phyloP scores from a whole-genome alignment of 345 rosid genomes.

The Erysimum cheiranthoides region DNA sequence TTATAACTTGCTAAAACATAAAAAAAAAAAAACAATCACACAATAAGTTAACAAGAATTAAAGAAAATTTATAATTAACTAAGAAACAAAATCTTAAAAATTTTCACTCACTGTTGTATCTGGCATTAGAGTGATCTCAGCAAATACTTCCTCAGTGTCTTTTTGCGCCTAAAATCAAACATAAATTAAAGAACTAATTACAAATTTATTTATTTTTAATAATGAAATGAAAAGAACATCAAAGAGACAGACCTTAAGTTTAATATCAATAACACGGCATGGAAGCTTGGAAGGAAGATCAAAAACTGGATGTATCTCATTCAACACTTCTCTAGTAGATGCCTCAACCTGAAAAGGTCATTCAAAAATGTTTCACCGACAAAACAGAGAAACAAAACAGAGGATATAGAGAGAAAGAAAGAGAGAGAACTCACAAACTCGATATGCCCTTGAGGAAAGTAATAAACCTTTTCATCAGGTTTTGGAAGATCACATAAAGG shows the following conservation, averaged over 20 bases:
- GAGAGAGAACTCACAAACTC: conserved; percentile 51
- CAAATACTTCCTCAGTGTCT: conserved; percentile 60
- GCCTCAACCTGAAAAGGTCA: too few relatives aligned
- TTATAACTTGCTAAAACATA: not conserved
- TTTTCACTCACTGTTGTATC: conserved; percentile 53
- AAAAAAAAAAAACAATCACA: not conserved
- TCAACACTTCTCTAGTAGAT: conserved; percentile 38
- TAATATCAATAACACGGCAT: conserved; percentile 55
- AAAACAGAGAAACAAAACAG: not conserved
- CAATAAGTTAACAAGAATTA: not conserved
- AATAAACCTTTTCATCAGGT: conserved; percentile 53
- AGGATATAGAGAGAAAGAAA: not conserved
- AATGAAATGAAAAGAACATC: not conserved
- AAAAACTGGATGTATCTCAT: conserved; percentile 55
- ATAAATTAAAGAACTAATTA: not conserved
- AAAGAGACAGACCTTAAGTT: conserved; percentile 48
- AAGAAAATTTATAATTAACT: not conserved
- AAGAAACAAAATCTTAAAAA: conserved; percentile 39
- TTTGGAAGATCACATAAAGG: conserved; percentile 53
- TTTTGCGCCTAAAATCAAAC: conserved; percentile 54
- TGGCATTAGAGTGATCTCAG: conserved; percentile 56
- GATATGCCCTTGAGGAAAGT: conserved; percentile 67
- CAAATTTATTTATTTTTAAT: not conserved
- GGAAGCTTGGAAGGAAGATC: conserved; percentile 56
- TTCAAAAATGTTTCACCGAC: not conserved